Base-by-base conservation (phyloP, 305 asterid species). In the Fraxinus xanthoxyloides region DNA sequence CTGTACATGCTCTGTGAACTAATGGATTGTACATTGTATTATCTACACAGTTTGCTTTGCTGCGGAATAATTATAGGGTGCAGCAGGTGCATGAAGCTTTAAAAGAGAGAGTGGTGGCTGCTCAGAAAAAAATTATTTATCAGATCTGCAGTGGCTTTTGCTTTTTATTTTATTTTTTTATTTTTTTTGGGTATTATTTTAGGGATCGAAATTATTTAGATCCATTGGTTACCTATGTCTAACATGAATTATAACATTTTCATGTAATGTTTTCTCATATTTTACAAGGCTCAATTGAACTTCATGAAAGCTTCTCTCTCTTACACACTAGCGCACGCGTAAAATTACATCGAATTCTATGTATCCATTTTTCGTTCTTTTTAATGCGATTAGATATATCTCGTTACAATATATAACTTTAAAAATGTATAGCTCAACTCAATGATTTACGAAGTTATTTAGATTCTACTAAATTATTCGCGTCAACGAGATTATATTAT, bases 31-130 rank as follows among this genome's bases (percentile, higher is more conserved):
- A 8, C 86, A 72, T 72, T 9, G 10, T 10, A 2, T 9, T 1
- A 15, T 12, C n/a, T 76, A 30, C 74, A 80, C 92, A 91, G 97
- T 91, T 88, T 94, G 96, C 80, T 87, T 93, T 92, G 93, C 97
- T 85, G 97, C 93, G 93, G 97, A 95, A 86, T 88, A 88, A 87
- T 82, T 81, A 77, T 61, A 72, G 79, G 7, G 82, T 36, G 87
- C 84, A 79, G 80, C 85, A 75, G 80, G 88, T 85, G 90, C 87
- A 6, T 65, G 89, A 51, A 85, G 82, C 82, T 83, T 75, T 38
- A 72, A 84, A 81, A 76, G 73, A 5, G 65, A 76, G 86, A 78
- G 23, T 61, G 88, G 82, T 81, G 86, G 91, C 93, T 92, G 92
- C 95, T 92, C 95, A 90, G 97, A 89, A 81, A 85, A 80, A 90